Evolutionary conservation across 2,329 filamentous ascomycete genomes (phyloP).

Genomic region (Xylaria hypoxylon): DNA sequence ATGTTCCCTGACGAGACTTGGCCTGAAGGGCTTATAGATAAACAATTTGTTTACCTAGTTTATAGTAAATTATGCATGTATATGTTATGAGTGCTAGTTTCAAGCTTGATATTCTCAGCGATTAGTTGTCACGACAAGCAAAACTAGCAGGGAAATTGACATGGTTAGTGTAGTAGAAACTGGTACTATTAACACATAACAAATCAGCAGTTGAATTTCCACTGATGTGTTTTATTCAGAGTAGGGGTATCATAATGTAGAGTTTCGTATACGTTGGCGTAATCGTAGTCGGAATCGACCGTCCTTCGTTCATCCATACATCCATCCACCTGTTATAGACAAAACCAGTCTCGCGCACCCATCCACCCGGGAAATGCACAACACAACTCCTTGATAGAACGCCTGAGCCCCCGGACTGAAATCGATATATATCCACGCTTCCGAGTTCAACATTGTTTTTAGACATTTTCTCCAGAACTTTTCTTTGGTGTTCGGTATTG

Average conservation of each 20-base stretch:
- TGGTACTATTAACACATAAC: background rate
- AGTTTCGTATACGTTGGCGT: constrained; percentile 18
- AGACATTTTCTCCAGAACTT: background rate
- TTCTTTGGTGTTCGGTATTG: background rate
- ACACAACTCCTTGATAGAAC: constrained; percentile 3
- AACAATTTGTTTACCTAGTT: background rate
- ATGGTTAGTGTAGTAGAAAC: background rate
- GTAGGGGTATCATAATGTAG: constrained; percentile 33
- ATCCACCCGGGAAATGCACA: background rate
- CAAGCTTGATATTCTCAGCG: background rate
- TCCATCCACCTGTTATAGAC: constrained; percentile 5
- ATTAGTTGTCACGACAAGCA: background rate
- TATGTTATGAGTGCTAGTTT: background rate
- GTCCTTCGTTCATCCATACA: background rate
- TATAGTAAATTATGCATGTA: background rate
- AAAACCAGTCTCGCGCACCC: background rate
- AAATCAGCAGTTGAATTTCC: background rate
- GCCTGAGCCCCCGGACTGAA: background rate
- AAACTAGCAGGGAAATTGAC: background rate
- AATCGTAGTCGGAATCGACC: background rate
- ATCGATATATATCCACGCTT: background rate
- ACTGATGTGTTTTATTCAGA: constrained; percentile 5
- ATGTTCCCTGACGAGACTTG: background rate
- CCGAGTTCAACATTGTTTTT: background rate
- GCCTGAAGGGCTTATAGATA: background rate